Conservation (phyloP, 2,329 filamentous ascomycete species). For the Apiospora marii region DNA sequence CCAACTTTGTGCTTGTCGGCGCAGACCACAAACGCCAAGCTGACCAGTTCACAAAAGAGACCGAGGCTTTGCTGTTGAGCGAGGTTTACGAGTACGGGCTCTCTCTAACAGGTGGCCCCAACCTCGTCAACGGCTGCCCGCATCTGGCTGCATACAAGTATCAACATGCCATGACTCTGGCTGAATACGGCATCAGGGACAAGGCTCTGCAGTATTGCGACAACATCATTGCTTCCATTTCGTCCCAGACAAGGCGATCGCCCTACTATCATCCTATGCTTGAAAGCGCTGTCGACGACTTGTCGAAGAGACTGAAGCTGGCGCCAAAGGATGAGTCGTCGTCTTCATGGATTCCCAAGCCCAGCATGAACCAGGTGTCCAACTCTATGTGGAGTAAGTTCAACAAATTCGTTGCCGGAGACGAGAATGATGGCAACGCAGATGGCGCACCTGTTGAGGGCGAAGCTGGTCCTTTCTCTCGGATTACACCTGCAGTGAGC, state of each 20-base stretch:
- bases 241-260: constrained; percentile 81
- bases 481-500: constrained; percentile 79
- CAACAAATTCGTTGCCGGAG: constrained; percentile 94
- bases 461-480: constrained; percentile 79
- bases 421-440: constrained; percentile 75
- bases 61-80: constrained; percentile 89
- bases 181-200: constrained; percentile 81
- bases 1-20: constrained; percentile 84
- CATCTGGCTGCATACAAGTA: constrained; percentile 93
- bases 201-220: constrained; percentile 95
- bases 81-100: constrained; percentile 94
- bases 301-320: constrained; percentile 83
- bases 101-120: constrained; percentile 69
- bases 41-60: constrained; percentile 78
- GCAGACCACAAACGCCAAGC: constrained; percentile 79
- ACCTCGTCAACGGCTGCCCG: constrained; percentile 67
- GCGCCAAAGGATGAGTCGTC: constrained; percentile 82
- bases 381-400: constrained; percentile 91
- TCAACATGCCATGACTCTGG: constrained; percentile 82
- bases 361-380: constrained; percentile 94
- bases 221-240: constrained; percentile 77
- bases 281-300: constrained; percentile 80
- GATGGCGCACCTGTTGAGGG: constrained; percentile 63
- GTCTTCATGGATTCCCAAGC: constrained; percentile 91
- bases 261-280: constrained; percentile 84